Percentiles rank a stretch among this genome's conserved stretches.
Conservation (phyloP, 2,329 filamentous ascomycete species). For the Albophoma yamanashiensis region DNA sequence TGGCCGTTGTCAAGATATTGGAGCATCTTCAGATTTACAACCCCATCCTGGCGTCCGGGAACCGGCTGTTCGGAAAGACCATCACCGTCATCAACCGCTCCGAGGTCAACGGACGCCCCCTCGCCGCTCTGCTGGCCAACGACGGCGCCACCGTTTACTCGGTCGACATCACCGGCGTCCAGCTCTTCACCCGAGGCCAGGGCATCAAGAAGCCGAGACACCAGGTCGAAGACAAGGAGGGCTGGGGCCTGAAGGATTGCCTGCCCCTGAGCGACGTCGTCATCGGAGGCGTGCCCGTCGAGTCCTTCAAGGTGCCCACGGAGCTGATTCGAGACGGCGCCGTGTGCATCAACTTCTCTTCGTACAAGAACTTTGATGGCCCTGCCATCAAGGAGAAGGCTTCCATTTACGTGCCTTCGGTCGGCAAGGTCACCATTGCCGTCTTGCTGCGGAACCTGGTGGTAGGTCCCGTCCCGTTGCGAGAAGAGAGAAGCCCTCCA, state of each 20-base stretch:
- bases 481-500: background rate
- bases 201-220: conserved; percentile 80
- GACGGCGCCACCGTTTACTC: conserved; percentile 94
- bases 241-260: conserved; percentile 69
- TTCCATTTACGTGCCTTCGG: conserved; percentile 91
- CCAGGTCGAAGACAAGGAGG: conserved; percentile 74
- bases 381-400: conserved; percentile 89
- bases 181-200: conserved; percentile 82
- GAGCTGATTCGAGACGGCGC: conserved; percentile 77
- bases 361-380: conserved; percentile 81
- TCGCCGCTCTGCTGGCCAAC: conserved; percentile 89
- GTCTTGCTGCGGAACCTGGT: conserved; percentile 82
- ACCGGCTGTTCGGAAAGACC: conserved; percentile 84
- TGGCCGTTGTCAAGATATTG: conserved; percentile 93
- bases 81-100: conserved; percentile 95
- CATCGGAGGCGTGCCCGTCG: conserved; percentile 81
- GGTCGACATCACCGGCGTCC: conserved; percentile 83
- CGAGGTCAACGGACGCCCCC: conserved; percentile 87
- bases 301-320: conserved; percentile 82
- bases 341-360: conserved; percentile 98
- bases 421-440: conserved; percentile 95
- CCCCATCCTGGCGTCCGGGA: conserved; percentile 82
- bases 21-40: conserved; percentile 97
- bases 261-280: conserved; percentile 86
- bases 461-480: conserved; percentile 39